A percentile compares a stretch with the other conserved stretches of the same genome.
phyloP scores from a whole-genome alignment of 768 basidiomycete species.

The Porphyrellus cyaneotinctus region DNA sequence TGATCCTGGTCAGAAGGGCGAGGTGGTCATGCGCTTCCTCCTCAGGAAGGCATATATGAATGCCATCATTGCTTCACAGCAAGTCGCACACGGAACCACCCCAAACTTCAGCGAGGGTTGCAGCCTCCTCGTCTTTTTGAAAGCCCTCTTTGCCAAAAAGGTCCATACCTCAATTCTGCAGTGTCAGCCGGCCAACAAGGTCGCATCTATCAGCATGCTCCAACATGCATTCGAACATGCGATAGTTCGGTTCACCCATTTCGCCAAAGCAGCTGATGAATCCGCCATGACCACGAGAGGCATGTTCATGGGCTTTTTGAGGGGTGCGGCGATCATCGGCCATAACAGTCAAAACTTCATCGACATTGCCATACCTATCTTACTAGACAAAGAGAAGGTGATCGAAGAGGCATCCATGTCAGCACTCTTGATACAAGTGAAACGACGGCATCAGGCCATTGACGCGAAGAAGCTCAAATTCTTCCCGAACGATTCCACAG shows the following conservation, averaged over 20 bases:
- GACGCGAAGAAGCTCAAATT: neutral
- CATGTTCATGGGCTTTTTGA: neutral
- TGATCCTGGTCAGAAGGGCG: neutral
- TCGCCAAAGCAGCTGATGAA: neutral
- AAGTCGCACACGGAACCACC: no score
- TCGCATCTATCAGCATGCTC: neutral
- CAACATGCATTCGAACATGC: neutral
- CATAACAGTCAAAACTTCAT: no score
- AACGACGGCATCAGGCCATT: neutral
- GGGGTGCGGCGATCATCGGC: neutral
- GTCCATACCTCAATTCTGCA: neutral
- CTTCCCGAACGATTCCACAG: neutral
- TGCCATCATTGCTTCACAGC: neutral
- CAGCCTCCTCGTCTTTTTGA: neutral
- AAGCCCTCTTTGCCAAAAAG: neutral
- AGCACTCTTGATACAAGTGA: neutral
- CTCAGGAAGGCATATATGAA: neutral
- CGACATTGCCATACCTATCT: neutral
- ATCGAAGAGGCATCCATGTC: neutral
- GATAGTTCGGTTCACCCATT: neutral
- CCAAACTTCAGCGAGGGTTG: neutral
- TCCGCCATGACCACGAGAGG: neutral
- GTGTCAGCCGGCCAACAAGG: neutral
- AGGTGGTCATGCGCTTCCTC: neutral
- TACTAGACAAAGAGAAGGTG: neutral